These are phyloP conservation scores for Brettanomyces custersianus DNA, from an alignment of 805 yeast genomes.

Conservation along the genomic window DNA sequence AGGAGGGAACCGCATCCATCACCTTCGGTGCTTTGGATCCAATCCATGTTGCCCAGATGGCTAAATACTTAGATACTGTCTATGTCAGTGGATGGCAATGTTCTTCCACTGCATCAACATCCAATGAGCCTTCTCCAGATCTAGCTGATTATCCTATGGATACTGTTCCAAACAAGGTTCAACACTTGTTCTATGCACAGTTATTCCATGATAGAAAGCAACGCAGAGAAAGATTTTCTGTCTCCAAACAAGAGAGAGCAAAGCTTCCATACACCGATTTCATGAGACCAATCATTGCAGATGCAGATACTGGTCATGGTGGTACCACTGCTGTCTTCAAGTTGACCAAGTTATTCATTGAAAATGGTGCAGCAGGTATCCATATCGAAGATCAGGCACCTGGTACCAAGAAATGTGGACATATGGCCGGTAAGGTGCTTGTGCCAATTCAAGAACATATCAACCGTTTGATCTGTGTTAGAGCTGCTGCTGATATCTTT, in stretches of 20 bases:
- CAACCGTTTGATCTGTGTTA: slow-evolving; percentile 85
- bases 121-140: slow-evolving; percentile 97
- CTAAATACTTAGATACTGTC: slow-evolving; percentile 83
- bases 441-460: slow-evolving; percentile 98
- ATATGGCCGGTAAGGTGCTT: slow-evolving; percentile 97
- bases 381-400: slow-evolving; percentile 99
- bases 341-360: slow-evolving; percentile 91
- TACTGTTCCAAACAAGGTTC: slow-evolving; percentile 97
- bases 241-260: slow-evolving; percentile 56
- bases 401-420: slow-evolving; percentile 97
- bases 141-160: slow-evolving; percentile 98
- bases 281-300: slow-evolving; percentile 91
- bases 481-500: slow-evolving; percentile 91
- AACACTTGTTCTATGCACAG: slow-evolving; percentile 94
- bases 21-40: slow-evolving; percentile 97
- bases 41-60: slow-evolving; percentile 93
- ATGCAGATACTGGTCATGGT: slow-evolving; percentile 99
- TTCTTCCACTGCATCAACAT: slow-evolving; percentile 93
- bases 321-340: slow-evolving; percentile 95
- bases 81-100: slow-evolving; percentile 99
- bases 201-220: slow-evolving; percentile 96
- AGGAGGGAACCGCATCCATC: slow-evolving; percentile 65
- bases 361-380: slow-evolving; percentile 98
- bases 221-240: slow-evolving; percentile 66
- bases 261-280: slow-evolving; percentile 74